Base-by-base conservation (phyloP, 1,139 yeast genomes). In the Groenewaldozyma auringiensis region DNA sequence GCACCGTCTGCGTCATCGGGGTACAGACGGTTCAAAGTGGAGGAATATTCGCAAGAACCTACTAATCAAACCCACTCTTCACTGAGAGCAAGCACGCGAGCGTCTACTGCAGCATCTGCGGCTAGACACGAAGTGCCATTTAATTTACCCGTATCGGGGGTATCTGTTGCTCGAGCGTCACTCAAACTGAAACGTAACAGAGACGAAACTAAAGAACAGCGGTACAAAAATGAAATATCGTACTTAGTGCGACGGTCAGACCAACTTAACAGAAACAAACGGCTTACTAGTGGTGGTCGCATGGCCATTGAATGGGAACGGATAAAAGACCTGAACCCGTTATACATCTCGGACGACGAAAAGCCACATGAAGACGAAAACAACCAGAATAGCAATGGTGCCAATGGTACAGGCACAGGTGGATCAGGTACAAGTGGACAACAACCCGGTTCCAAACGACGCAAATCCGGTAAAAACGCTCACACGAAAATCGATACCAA, bases 301-400 rank as follows among this genome's bases (percentile, higher is more conserved):
- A 39, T 64, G 11, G 47, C 47, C 32, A 51, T 57, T 4, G 54
- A 59, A 9, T 64, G 67, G 67, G 41, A 43, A 11, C 49, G 48
- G 39, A 62, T 63, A 43, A 54, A 53, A 36, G 56, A 55, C 22
- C 38, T 57, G 11, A 67, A 64, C 42, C 63, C 68, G 13, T 47
- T 63, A 6, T 62, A 61, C 41, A 53, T 61, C 33, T 62, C 67
- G 4, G 68, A 64, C 37, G 57, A 53, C 17, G 67, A 63, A 40
- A 33, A 20, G 17, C 25, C 34, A 16, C 40, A 44, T 32, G 45
- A 22, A 25, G 13, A 27, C 17, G 22, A 20, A 22, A 20, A 21
- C 41, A 27, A 25, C 36, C 29, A 25, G 11, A 8, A 8, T 6
- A 11, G 29, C 9, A 25, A 11, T 25, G 29, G 29, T 6, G 29